Evolutionary conservation across 768 basidiomycete genomes (phyloP), one percentile per base, ranked within the genome.

Genomic region (Boletus edulis): DNA sequence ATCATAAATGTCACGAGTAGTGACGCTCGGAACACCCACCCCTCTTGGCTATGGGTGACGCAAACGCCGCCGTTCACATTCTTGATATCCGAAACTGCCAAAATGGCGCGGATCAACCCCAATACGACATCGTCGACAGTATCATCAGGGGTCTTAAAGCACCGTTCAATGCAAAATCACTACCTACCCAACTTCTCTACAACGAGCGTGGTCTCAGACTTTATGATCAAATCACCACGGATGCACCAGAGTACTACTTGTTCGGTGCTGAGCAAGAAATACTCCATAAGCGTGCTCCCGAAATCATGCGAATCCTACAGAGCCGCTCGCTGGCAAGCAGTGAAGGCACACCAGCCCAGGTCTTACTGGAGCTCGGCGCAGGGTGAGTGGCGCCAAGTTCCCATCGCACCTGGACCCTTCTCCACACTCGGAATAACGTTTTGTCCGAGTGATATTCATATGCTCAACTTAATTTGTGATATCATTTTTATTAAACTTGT

Each of bases 361-460:
- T 86, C 49, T 78, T 97, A 8, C 78, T 98, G 40, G 95, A 98
- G 67, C 80, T 98, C n/a, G 95, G 96, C 42, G 91, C 94, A 10
- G 95, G 95, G 92, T 94, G 70, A 79, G 91, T 44, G 5, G 31
- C 46, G 35, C 10, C 29, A 37, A 13, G 1, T 39, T 46, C 20
- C 29, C 15, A 11, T 31, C 45, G 37, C 43, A 13, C 18, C 51
- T 38, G n/a, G 4, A 20, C 32, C 18, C 27, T 43, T 43, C 27
- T 13, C 35, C 14, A 6, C 10, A 13, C 24, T 29, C 2, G 51
- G 31, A 34, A 38, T 31, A n/a, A 51, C 17, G 8, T 27, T 50
- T 37, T 42, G 40, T 42, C 14, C 14, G n/a, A 22, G 44, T 14
- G 15, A 29, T 14, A 38, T 43, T 14, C 20, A 17, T 20, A n/a